Percentiles rank a stretch among this genome's conserved stretches.
Conservation (phyloP, 148 eudicot species). For the Nepenthes gracilis region DNA sequence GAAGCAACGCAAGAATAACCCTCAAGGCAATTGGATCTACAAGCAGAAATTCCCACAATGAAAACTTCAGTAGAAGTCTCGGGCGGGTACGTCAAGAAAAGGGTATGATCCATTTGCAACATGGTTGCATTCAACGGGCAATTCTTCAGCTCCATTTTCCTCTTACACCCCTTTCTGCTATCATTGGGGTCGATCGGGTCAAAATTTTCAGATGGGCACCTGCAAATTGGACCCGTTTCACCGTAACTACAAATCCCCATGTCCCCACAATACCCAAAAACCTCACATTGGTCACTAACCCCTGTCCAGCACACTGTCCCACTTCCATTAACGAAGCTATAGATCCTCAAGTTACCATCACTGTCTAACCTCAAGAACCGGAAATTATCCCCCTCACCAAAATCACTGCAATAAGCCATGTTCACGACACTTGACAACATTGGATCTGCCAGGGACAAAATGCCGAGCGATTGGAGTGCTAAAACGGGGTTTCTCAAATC, state of each 20-base stretch:
- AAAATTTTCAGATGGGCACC: slow-evolving; percentile 76
- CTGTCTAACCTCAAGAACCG: slow-evolving; percentile 51
- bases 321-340: slow-evolving; percentile 34
- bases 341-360: slow-evolving; percentile 84
- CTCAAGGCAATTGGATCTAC: slow-evolving; percentile 48
- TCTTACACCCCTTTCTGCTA: slow-evolving; percentile 56
- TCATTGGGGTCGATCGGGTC: slow-evolving; percentile 40
- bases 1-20: slow-evolving; percentile 56
- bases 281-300: slow-evolving; percentile 63
- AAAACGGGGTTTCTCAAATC: slow-evolving; percentile 39
- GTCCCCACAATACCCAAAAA: slow-evolving; percentile 87
- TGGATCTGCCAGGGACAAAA: slow-evolving; percentile 31
- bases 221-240: slow-evolving; percentile 56
- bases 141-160: slow-evolving; percentile 42
- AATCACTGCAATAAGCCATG: slow-evolving; percentile 62
- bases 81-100: slow-evolving; percentile 56
- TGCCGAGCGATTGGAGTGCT: slow-evolving; percentile 34
- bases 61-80: slow-evolving; percentile 28
- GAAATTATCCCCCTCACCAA: slow-evolving; percentile 37
- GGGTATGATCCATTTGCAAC: slow-evolving; percentile 50
- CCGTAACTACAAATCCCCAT: slow-evolving; percentile 87
- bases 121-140: slow-evolving; percentile 40
- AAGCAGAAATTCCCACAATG: slow-evolving; percentile 32
- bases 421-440: slow-evolving; percentile 13
- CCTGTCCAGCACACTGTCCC: slow-evolving; percentile 54